Base-by-base conservation (phyloP, 2,329 filamentous ascomycete species). In the Meredithiella fracta region DNA sequence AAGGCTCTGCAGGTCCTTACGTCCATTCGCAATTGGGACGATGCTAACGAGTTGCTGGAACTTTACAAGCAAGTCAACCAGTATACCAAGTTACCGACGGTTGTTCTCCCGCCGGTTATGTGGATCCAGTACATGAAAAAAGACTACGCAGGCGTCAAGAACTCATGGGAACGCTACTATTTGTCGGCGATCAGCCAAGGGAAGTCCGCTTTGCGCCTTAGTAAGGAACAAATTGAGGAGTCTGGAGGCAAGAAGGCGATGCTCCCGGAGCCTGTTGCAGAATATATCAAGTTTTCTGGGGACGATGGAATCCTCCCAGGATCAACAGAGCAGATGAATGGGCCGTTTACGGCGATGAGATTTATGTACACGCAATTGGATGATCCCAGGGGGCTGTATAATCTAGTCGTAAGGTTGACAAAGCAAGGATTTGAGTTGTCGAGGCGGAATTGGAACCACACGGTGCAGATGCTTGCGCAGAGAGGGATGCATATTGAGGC, bases 361-460 rank as follows among this genome's bases (percentile, higher is more conserved):
- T 66, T 70, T n/a, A 61, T 75, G 20, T 68, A 72, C 54, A 62
- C 68, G 15, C 66, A 67, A 11, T 64, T 67, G 57, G 61, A 66
- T 5, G 67, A 80, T 59, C 63, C 69, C 5, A 64, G 67, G 9
- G 73, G 71, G 20, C 69, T 86, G 11, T 64, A 72, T 3, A 58
- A 69, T 6, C 67, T 77, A 15, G 66, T 89, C 26, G 66, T 72
- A 22, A 67, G 75, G n/a, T 70, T 90, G 9, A 70, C 78, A 7
- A 65, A 66, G 1, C 73, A 76, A 42, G 91, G 90, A 9, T 96
- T 91, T 70, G 70, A 72, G 26, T 68, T 96, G 57, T 83, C 87
- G 63, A 82, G 78, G 65, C 76, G 76, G 62, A 89, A 86, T 62
- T 94, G 88, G 88, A 92, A 94, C 65, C 73, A 77, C 53, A 82